A percentile compares a stretch with the other conserved stretches of the same genome.
Conservation (phyloP, 2,329 filamentous ascomycete species). For the Lasiodiplodia theobromae region DNA sequence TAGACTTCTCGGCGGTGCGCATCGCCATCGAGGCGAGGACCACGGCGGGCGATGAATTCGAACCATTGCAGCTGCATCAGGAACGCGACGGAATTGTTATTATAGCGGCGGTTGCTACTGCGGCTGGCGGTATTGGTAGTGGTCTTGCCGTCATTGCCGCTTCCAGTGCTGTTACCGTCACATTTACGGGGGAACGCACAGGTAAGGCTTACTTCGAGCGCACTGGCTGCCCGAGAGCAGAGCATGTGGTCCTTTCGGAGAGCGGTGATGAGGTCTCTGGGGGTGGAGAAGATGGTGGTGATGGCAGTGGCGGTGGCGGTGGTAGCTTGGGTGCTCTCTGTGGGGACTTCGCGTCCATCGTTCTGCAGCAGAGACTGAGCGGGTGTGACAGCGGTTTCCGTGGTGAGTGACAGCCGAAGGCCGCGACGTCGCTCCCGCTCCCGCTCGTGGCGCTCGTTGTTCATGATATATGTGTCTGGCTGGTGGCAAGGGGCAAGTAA, state of each 20-base stretch:
- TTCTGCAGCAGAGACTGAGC: no score
- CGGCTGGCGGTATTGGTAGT: not conserved
- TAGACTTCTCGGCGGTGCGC: not conserved
- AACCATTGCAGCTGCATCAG: not conserved
- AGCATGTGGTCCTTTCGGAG: not conserved
- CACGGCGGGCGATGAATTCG: not conserved
- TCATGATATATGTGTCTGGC: not conserved
- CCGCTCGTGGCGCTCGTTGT: not conserved
- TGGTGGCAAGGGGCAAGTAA: not conserved
- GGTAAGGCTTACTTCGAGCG: not conserved
- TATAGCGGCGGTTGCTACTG: not conserved
- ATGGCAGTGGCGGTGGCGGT: no score
- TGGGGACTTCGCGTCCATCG: no score
- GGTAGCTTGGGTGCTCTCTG: not conserved
- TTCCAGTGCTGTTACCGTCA: not conserved
- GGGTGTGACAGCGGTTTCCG: no score
- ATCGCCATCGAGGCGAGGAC: no score
- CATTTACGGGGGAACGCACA: not conserved
- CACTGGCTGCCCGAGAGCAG: not conserved
- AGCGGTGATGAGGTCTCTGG: not conserved
- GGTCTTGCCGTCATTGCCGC: not conserved
- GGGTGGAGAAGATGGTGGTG: not conserved
- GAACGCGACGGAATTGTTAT: not conserved
- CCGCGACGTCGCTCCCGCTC: not conserved
- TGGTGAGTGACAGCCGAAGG: no score